Base-by-base conservation (phyloP, 1,139 yeast genomes). In the Magnusiomyces tetraspermus region DNA sequence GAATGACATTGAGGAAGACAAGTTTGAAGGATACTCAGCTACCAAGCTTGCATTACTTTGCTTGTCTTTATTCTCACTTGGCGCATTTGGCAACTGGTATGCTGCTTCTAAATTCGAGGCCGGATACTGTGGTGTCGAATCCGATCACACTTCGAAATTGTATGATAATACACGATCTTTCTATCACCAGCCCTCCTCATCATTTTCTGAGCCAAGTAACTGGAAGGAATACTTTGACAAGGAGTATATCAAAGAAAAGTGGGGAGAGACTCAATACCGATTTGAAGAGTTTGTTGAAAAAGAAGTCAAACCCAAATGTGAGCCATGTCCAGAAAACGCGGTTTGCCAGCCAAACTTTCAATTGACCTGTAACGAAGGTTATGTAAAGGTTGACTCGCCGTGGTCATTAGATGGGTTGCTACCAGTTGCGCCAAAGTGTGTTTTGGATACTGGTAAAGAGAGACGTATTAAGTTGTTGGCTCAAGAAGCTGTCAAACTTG, bases 251-350 rank as follows among this genome's bases (percentile, higher is more conserved):
- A 47, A 53, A 13, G 62, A 60, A 15, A 46, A 54, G 47, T 38
- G 22, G 24, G 24, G 21, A 10, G 10, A n/a, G 5, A 24, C n/a
- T 19, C 5, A 38, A 21, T 8, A 38, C 44, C 67, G 43, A 53
- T 58, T 22, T 49, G 59, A 63, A 40, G 53, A 49, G 23, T 53
- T 53, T 4, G 47, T 63, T 48, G 66, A 67, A 49, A n/a, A n/a
- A 4, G 55, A 51, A n/a, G 57, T 70, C 52, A 77, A 77, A 51
- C 96, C 97, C 2, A 56, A 62, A 1, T 92, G 97, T 67, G 70
- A 77, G 6, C 78, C 78, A 38, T 90, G 97, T 64, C 97, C 97
- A 1, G 76, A 75, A 8, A 85, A 90, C 67, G 95, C 94, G 1
- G 72, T 79, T 50, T 92, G 97, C 66, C 79, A 75, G 57, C 78